Conservation (phyloP, 352 stramenopile genomes). For the Halophytophthora polymorphica region DNA sequence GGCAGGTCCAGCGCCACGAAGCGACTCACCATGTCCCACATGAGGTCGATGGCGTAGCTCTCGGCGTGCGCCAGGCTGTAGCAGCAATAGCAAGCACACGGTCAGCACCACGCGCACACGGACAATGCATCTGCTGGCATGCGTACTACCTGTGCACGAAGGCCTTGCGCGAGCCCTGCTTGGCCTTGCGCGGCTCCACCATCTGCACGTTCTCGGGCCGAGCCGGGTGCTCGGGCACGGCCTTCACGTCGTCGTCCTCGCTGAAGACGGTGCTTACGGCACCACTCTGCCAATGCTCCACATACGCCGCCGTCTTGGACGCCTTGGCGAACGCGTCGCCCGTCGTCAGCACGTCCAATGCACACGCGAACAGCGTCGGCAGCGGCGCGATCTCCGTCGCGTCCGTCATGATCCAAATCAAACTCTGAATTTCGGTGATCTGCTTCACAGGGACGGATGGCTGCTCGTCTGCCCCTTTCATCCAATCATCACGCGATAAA, state of each 20-base stretch:
- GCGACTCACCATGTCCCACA: constrained; percentile 61
- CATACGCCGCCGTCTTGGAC: constrained; percentile 36
- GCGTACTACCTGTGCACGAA: constrained; percentile 37
- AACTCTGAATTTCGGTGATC: no score
- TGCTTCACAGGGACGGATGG: constrained; percentile 11
- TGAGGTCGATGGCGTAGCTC: constrained; percentile 62
- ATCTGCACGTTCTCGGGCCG: constrained; percentile 44
- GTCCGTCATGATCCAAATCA: neutral
- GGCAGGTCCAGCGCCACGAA: constrained; percentile 45
- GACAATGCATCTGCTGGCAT: neutral
- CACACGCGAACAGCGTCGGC: constrained; percentile 38
- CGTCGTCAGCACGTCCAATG: constrained; percentile 39
- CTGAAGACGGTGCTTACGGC: constrained; percentile 20
- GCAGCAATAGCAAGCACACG: neutral
- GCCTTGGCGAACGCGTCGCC: constrained; percentile 33
- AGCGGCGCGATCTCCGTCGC: constrained; percentile 13
- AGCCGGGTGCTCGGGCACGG: constrained; percentile 38
- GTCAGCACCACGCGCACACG: neutral
- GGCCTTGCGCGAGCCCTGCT: constrained; percentile 45
- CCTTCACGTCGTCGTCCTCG: constrained; percentile 33
- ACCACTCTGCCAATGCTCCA: constrained; percentile 30
- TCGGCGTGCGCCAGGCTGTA: constrained; percentile 45
- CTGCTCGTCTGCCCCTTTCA: no score
- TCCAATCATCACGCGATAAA: no score
- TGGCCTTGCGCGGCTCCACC: constrained; percentile 38